phyloP scores from a whole-genome alignment of 2,329 filamentous ascomycete species.

The Alternaria hordeiaustralica region DNA sequence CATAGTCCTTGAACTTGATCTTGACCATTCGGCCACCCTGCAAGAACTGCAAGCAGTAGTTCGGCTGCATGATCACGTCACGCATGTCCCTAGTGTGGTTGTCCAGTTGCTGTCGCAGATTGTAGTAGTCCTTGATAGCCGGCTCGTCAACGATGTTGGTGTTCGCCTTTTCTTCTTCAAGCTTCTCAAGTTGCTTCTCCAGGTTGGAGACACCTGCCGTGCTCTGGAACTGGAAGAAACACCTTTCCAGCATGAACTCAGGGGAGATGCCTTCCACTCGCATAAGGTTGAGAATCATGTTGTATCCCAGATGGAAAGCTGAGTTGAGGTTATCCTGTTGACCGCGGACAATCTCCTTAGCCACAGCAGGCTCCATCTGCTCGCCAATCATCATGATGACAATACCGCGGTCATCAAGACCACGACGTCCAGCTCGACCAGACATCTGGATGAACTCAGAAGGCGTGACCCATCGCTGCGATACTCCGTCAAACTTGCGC shows the following conservation, averaged over 20 bases:
- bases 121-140: constrained; percentile 93
- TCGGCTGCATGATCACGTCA: constrained; percentile 88
- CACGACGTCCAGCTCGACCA: constrained; percentile 92
- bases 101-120: constrained; percentile 82
- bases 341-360: constrained; percentile 93
- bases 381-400: constrained; percentile 99
- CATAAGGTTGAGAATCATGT: constrained; percentile 97
- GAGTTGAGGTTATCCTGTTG: constrained; percentile 98
- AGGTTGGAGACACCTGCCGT: constrained; percentile 82
- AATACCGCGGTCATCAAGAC: constrained; percentile 95
- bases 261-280: constrained; percentile 99
- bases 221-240: constrained; percentile 98
- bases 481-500: constrained; percentile 88
- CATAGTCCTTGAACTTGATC: constrained; percentile 77
- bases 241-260: constrained; percentile 97
- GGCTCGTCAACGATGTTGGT: constrained; percentile 84
- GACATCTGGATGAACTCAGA: constrained; percentile 99
- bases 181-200: constrained; percentile 78
- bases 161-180: constrained; percentile 76
- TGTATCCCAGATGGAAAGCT: constrained; percentile 96
- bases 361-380: constrained; percentile 92
- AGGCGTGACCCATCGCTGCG: constrained; percentile 82
- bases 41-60: constrained; percentile 82
- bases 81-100: constrained; percentile 88
- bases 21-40: constrained; percentile 87